Evolutionary conservation across 1,284 basidiomycete species (phyloP).

Genomic region (Ganoderma meredithae): DNA sequence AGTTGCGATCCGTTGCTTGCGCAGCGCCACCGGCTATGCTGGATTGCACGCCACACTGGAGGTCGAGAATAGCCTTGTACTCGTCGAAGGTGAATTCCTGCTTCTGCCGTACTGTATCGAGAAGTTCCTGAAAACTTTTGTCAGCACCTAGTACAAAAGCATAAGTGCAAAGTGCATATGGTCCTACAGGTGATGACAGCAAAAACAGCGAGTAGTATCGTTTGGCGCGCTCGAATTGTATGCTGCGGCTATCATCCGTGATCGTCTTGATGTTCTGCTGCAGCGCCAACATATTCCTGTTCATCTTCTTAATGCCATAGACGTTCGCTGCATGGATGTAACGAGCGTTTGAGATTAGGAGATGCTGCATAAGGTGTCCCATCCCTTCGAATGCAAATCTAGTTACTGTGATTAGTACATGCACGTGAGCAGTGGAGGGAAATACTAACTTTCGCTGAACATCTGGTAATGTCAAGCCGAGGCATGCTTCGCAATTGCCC

Average conservation of each 20-base stretch:
- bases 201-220: conserved; percentile 86
- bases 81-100: conserved; percentile 86
- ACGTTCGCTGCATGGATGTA: conserved; percentile 77
- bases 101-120: conserved; percentile 70
- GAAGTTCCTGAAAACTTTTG: conserved; percentile 62
- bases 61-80: conserved; percentile 87
- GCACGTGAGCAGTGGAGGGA: not conserved
- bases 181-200: conserved; percentile 73
- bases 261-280: conserved; percentile 93
- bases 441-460: conserved; percentile 69
- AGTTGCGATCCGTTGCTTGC: conserved; percentile 70
- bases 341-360: conserved; percentile 81
- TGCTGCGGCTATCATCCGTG: conserved; percentile 63
- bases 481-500: conserved; percentile 78
- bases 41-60: conserved; percentile 85
- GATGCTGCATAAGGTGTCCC: conserved; percentile 85
- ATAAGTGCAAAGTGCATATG: not conserved
- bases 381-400: conserved; percentile 92
- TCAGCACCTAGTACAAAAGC: not conserved
- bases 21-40: conserved; percentile 54
- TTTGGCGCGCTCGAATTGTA: conserved; percentile 80
- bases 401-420: conserved; percentile 10
- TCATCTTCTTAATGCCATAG: conserved; percentile 88
- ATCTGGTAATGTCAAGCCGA: conserved; percentile 66
- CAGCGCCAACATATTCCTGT: conserved; percentile 90